Percentiles rank a stretch among this genome's conserved stretches.
phyloP scores from a whole-genome alignment of 495 filamentous ascomycete genomes.

The Penicillium silybi region DNA sequence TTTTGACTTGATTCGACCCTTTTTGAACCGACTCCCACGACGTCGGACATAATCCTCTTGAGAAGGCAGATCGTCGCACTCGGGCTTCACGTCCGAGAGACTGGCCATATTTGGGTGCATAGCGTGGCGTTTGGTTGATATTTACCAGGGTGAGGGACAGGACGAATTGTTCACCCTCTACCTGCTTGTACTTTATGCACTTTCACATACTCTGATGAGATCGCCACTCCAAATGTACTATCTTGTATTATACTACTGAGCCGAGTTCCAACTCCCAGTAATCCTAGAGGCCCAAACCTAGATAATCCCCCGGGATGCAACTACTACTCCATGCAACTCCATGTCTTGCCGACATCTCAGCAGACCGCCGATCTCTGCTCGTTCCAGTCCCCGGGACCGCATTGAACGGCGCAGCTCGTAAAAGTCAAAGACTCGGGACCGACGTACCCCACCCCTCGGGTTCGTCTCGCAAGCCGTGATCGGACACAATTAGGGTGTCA shows the following conservation, averaged over 20 bases:
- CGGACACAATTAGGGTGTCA: not conserved
- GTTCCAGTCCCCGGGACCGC: not conserved
- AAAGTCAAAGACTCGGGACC: not conserved
- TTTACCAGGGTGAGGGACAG: conserved; percentile 24
- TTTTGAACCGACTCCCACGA: not conserved
- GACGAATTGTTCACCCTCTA: not conserved
- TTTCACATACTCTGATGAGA: conserved; percentile 38
- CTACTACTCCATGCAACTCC: not conserved
- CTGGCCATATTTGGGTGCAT: conserved; percentile 33
- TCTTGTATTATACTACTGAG: conserved; percentile 9
- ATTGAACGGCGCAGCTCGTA: not conserved
- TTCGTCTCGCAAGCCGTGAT: not conserved
- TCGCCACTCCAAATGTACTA: conserved; percentile 40
- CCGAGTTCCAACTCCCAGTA: not conserved
- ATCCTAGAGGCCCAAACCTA: not conserved
- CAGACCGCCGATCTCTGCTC: conserved; percentile 12
- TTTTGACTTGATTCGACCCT: not conserved
- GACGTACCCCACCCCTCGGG: not conserved
- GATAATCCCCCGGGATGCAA: not conserved
- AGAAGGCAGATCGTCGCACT: not conserved
- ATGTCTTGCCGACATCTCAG: not conserved
- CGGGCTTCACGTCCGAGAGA: not conserved
- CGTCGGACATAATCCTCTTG: conserved; percentile 1
- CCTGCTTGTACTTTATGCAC: conserved; percentile 25
- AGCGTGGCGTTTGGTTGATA: conserved; percentile 44